A percentile compares a stretch with the other conserved stretches of the same genome.
phyloP scores from a whole-genome alignment of 2,329 filamentous ascomycete genomes.

The Nothophoma quercina region DNA sequence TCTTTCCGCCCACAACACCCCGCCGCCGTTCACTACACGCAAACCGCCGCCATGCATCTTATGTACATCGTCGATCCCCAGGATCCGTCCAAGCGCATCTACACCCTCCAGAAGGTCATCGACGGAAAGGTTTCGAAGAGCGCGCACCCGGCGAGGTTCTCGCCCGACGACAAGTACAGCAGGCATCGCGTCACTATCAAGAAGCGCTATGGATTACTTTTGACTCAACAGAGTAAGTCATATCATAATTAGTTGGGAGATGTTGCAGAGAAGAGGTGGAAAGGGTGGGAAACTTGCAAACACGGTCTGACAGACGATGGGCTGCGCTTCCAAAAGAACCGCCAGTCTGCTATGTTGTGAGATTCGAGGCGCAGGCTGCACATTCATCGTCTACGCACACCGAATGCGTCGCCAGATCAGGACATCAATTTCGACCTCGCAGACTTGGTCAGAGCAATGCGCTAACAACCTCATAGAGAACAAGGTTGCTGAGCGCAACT shows the following conservation, averaged over 20 bases:
- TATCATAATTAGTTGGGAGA: not conserved
- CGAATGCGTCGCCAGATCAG: too few relatives aligned
- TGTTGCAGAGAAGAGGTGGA: not conserved
- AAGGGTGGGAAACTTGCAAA: not conserved
- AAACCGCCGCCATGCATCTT: constrained; percentile 65
- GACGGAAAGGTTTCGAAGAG: constrained; percentile 90
- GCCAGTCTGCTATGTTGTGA: too few relatives aligned
- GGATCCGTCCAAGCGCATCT: constrained; percentile 77
- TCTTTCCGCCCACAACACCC: not conserved
- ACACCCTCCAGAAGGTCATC: constrained; percentile 91
- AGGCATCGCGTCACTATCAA: constrained; percentile 92
- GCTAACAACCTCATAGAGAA: constrained; percentile 28
- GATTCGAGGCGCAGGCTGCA: too few relatives aligned
- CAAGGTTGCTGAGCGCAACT: constrained; percentile 35
- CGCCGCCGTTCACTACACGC: not conserved
- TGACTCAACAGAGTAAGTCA: constrained; percentile 76
- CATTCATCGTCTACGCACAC: too few relatives aligned
- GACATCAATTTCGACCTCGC: too few relatives aligned
- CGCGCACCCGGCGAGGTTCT: constrained; percentile 95
- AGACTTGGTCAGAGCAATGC: not conserved
- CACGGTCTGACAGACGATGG: too few relatives aligned
- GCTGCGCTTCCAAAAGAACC: too few relatives aligned
- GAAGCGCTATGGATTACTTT: constrained; percentile 86
- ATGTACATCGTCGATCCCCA: constrained; percentile 85
- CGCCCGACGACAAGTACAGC: constrained; percentile 98